These are phyloP conservation scores for Epichloe gansuensis DNA, from an alignment of 2,329 filamentous ascomycete species.

Conservation along the genomic window DNA sequence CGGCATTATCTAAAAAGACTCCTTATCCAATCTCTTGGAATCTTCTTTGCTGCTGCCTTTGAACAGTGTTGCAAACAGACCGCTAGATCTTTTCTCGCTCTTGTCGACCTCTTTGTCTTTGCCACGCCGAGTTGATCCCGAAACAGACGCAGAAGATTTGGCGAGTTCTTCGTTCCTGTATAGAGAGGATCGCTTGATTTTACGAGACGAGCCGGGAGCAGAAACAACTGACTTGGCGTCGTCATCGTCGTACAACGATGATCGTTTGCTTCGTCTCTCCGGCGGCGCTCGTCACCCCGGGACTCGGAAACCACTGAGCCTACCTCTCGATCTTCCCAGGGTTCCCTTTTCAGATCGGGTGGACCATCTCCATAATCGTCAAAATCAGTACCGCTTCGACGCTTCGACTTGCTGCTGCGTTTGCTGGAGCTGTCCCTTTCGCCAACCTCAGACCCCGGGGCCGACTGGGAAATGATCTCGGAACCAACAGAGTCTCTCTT, in stretches of 20 bases:
- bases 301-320: slow-evolving; percentile 38
- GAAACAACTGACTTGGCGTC: slow-evolving; percentile 32
- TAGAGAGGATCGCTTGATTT: slow-evolving; percentile 18
- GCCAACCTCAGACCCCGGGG: slow-evolving; percentile 26
- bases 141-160: slow-evolving; percentile 19
- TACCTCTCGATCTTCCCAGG: slow-evolving; percentile 33
- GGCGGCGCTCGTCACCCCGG: slow-evolving; percentile 19
- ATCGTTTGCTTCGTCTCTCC: slow-evolving; percentile 20
- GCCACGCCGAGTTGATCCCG: slow-evolving; percentile 21
- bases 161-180: slow-evolving; percentile 35
- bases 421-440: slow-evolving; percentile 22
- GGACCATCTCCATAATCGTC: slow-evolving; percentile 23
- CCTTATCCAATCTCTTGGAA: slow-evolving; percentile 16
- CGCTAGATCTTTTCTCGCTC: slow-evolving; percentile 24
- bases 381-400: slow-evolving; percentile 22
- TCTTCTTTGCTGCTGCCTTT: slow-evolving; percentile 26
- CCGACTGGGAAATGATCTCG: slow-evolving; percentile 22
- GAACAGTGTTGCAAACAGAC: slow-evolving; percentile 38
- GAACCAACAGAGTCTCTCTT: slow-evolving; percentile 20
- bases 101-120: slow-evolving; percentile 25
- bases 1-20: slow-evolving; percentile 63
- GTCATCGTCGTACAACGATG: slow-evolving; percentile 26
- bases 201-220: slow-evolving; percentile 6
- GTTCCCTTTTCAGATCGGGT: slow-evolving; percentile 26
- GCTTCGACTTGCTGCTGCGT: slow-evolving; percentile 29